These are phyloP conservation scores for Jamesozyma rosinii DNA, from an alignment of 805 yeast genomes.

Conservation along the genomic window DNA sequence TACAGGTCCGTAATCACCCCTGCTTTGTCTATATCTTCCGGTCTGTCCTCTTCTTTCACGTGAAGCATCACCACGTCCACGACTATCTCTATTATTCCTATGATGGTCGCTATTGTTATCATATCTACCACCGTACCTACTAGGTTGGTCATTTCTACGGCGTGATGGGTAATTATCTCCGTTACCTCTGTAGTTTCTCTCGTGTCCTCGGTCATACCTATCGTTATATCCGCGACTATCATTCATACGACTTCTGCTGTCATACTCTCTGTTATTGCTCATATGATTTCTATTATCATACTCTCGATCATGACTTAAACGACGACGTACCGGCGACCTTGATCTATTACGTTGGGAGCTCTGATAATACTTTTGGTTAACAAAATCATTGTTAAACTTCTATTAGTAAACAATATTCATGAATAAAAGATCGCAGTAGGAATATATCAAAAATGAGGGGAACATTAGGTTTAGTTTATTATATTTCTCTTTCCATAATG, in stretches of 20 bases:
- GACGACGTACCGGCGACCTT: constrained; percentile 18
- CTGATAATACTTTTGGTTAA: not conserved
- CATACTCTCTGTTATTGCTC: constrained; percentile 14
- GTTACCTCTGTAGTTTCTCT: not conserved
- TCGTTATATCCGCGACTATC: constrained; percentile 12
- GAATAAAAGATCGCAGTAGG: not conserved
- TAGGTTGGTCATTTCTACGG: constrained; percentile 2
- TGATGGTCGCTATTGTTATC: not conserved
- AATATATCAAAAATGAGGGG: not conserved
- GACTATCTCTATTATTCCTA: constrained; percentile 13
- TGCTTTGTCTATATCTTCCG: constrained; percentile 7
- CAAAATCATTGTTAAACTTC: not conserved
- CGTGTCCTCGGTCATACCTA: not conserved
- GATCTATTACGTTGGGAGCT: constrained; percentile 14
- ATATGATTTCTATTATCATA: constrained; percentile 3
- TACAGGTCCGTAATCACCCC: constrained; percentile 22
- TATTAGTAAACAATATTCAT: not conserved
- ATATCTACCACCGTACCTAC: constrained; percentile 5
- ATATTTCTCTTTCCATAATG: too few relatives aligned
- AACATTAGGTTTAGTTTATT: not conserved
- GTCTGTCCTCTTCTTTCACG: constrained; percentile 8
- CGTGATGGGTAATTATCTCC: not conserved
- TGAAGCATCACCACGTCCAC: constrained; percentile 13
- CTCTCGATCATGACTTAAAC: constrained; percentile 2
- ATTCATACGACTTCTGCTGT: constrained; percentile 2